phyloP scores from a whole-genome alignment of 805 yeast genomes.

The Pichia gijzeniarum region DNA sequence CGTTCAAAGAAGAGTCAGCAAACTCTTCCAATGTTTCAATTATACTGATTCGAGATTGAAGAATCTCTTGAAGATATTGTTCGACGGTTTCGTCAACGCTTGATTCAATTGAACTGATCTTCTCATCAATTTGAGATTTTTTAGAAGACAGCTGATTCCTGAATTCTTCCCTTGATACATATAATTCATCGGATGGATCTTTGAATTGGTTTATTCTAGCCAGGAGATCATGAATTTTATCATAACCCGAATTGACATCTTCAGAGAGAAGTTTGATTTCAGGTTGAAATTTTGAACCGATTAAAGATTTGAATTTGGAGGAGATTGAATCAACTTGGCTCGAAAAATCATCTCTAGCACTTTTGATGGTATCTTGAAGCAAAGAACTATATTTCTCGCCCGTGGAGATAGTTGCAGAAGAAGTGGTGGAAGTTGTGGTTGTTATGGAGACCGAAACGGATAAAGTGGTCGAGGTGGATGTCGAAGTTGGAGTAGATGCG shows the following conservation, averaged over 20 bases:
- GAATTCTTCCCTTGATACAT: conserved; percentile 41
- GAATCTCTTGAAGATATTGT: conserved; percentile 29
- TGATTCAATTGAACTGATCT: conserved; percentile 29
- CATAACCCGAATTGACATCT: conserved; percentile 23
- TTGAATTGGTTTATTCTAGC: conserved; percentile 20
- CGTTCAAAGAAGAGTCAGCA: conserved; percentile 59
- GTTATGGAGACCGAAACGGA: conserved; percentile 19
- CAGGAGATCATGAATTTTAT: conserved; percentile 23
- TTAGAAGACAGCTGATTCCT: conserved; percentile 37
- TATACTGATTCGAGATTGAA: conserved; percentile 34
- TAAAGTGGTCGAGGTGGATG: background rate
- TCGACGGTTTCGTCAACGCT: conserved; percentile 28
- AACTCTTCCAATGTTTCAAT: conserved; percentile 69
- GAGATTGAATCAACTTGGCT: conserved; percentile 31
- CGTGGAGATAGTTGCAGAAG: conserved; percentile 15
- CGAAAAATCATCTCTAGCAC: conserved; percentile 35
- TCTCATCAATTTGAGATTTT: conserved; percentile 25
- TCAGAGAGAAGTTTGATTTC: conserved; percentile 30
- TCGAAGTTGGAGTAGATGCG: background rate
- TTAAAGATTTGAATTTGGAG: conserved; percentile 19
- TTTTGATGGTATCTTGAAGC: conserved; percentile 33
- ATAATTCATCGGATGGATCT: conserved; percentile 15
- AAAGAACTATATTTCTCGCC: conserved; percentile 25
- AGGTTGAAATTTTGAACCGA: conserved; percentile 30
- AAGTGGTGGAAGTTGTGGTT: background rate